Conservation (phyloP, 139 green algal species). For the Chlamydomonas schloesseri region DNA sequence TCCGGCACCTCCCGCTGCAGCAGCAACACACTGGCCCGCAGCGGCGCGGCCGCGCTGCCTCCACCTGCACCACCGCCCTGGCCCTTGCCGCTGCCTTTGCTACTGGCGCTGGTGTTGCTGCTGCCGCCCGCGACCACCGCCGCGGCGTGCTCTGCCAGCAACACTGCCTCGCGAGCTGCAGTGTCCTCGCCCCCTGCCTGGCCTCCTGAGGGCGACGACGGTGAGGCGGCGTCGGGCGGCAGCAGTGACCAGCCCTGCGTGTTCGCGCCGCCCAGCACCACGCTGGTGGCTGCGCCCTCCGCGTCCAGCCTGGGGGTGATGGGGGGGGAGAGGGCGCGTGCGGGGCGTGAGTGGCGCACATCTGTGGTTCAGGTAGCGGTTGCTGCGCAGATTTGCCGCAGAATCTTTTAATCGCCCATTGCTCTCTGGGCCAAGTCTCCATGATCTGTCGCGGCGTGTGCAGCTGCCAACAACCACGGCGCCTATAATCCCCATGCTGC, state of each 20-base stretch:
- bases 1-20: conserved; percentile 85
- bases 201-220: too few species aligned
- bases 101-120: background rate
- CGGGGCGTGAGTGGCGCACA: background rate
- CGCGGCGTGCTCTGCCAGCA: conserved; percentile 10
- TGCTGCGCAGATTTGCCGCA: too few species aligned
- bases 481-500: too few species aligned
- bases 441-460: too few species aligned
- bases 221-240: background rate
- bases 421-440: too few species aligned
- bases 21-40: conserved; percentile 65
- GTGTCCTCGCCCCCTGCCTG: too few species aligned
- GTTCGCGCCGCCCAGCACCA: conserved; percentile 82
- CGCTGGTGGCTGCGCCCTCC: conserved; percentile 67
- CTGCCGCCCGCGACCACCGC: background rate
- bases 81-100: background rate
- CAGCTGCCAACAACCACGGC: too few species aligned
- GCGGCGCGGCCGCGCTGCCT: too few species aligned
- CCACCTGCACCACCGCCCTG: background rate
- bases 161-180: background rate
- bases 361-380: too few species aligned
- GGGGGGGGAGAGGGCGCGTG: too few species aligned
- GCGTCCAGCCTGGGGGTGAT: conserved; percentile 66
- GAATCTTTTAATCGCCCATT: too few species aligned
- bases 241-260: conserved; percentile 41